A percentile compares a stretch with the other conserved stretches of the same genome.
phyloP scores from a whole-genome alignment of 129 eudicot genomes.

The Flaveria trinervia region DNA sequence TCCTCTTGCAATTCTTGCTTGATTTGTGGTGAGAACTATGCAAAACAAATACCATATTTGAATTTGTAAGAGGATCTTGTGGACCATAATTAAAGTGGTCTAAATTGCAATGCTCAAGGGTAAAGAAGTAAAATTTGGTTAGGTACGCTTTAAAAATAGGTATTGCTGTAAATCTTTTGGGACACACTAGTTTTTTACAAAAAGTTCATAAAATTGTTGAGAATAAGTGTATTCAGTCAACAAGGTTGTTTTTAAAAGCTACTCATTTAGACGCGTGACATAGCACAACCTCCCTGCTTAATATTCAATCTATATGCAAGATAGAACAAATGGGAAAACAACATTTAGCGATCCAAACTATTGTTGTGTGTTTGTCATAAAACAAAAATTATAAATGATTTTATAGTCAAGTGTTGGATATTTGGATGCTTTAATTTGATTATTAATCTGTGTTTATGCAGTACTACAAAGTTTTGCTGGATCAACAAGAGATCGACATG shows the following conservation, averaged over 20 bases:
- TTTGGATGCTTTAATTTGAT: constrained; percentile 10
- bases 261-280: neutral
- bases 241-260: neutral
- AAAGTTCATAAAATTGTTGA: neutral
- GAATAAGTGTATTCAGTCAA: neutral
- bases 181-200: neutral
- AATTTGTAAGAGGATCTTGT: too few relatives aligned
- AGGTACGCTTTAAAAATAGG: too few relatives aligned
- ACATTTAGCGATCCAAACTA: neutral
- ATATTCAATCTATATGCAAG: neutral
- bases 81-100: too few relatives aligned
- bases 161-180: too few relatives aligned
- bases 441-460: constrained; percentile 28
- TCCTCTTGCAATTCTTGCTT: neutral
- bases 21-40: too few relatives aligned
- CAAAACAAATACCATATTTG: too few relatives aligned
- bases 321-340: neutral
- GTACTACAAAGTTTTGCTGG: constrained; percentile 61
- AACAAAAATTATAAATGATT: neutral
- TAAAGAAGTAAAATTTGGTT: too few relatives aligned
- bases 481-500: constrained; percentile 68
- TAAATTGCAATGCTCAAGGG: too few relatives aligned
- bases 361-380: neutral
- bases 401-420: neutral
- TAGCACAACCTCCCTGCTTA: neutral